Evolutionary conservation across 2,329 filamentous ascomycete species (phyloP).

Genomic region (Hymenotorrendiella dingleyae): DNA sequence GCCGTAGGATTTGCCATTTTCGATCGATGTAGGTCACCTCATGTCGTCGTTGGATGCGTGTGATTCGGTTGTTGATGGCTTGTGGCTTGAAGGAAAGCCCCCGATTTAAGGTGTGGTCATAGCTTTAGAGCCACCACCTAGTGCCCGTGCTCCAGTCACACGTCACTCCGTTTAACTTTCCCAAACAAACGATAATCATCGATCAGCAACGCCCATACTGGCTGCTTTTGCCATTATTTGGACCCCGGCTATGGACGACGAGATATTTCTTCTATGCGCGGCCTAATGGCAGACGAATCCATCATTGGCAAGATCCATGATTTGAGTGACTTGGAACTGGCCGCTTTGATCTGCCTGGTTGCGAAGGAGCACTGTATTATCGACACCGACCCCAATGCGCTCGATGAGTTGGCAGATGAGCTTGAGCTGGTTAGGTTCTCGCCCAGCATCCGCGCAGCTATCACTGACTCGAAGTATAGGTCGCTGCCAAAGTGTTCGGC

Average conservation of each 20-base stretch:
- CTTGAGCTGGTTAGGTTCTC: slow-evolving; percentile 54
- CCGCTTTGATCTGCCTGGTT: slow-evolving; percentile 73
- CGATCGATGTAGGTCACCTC: slow-evolving; percentile 9
- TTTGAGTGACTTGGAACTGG: slow-evolving; percentile 83
- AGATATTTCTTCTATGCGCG: slow-evolving; percentile 4
- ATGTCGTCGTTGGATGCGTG: slow-evolving; percentile 8
- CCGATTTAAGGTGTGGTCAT: slow-evolving; percentile 24
- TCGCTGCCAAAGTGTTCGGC: slow-evolving; percentile 65
- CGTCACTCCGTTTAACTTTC: too few relatives aligned
- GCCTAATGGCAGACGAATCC: slow-evolving; percentile 53
- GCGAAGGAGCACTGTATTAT: slow-evolving; percentile 85
- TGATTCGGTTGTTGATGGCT: slow-evolving; percentile 2
- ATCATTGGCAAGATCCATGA: slow-evolving; percentile 67
- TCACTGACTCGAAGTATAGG: slow-evolving; percentile 35
- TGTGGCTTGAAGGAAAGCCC: neutral
- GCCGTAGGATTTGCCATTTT: slow-evolving; percentile 40
- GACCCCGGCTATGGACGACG: slow-evolving; percentile 18
- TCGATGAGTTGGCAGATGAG: slow-evolving; percentile 68
- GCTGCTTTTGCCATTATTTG: too few relatives aligned
- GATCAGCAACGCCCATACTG: too few relatives aligned
- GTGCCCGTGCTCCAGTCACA: slow-evolving; percentile 18
- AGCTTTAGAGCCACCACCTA: too few relatives aligned
- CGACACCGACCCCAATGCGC: slow-evolving; percentile 56
- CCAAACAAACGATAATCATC: too few relatives aligned
- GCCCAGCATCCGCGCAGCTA: neutral